These are phyloP conservation scores for Cladosporium velox DNA, from an alignment of 2,329 filamentous ascomycete species.

Conservation along the genomic window DNA sequence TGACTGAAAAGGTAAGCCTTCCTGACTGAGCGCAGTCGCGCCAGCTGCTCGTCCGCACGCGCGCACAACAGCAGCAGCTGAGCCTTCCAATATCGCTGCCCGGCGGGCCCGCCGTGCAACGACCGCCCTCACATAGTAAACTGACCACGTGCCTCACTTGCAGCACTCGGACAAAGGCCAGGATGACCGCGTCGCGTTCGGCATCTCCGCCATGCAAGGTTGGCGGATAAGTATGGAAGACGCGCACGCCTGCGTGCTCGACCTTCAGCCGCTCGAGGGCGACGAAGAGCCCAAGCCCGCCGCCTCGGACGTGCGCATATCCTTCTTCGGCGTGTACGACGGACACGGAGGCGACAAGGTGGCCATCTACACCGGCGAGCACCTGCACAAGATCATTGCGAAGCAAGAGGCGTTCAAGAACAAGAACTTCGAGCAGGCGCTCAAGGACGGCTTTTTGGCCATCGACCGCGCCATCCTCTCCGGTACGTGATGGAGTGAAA, in stretches of 20 bases:
- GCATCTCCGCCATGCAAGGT: constrained; percentile 98
- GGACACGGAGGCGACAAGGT: constrained; percentile 97
- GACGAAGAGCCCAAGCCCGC: constrained; percentile 57
- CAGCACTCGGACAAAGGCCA: constrained; percentile 86
- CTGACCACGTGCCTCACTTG: constrained; percentile 16
- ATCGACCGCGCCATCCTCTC: constrained; percentile 94
- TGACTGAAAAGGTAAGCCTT: constrained; percentile 89
- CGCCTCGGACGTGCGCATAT: constrained; percentile 71
- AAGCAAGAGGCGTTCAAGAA: constrained; percentile 93
- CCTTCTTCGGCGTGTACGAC: constrained; percentile 98
- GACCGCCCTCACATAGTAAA: not conserved
- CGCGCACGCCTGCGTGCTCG: constrained; percentile 84
- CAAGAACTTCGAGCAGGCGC: constrained; percentile 88
- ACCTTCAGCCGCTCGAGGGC: constrained; percentile 68
- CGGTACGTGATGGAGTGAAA: constrained; percentile 59
- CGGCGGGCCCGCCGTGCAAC: constrained; percentile 11
- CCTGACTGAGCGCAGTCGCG: not conserved
- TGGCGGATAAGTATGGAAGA: constrained; percentile 99
- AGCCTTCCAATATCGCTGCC: constrained; percentile 16
- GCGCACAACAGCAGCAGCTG: constrained; percentile 5
- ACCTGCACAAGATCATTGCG: constrained; percentile 90
- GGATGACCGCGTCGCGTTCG: constrained; percentile 90
- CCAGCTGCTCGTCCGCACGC: constrained; percentile 8
- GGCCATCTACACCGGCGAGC: constrained; percentile 85
- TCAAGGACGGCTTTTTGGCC: constrained; percentile 96